Evolutionary conservation across 1,284 basidiomycete species (phyloP), one percentile per base, ranked within the genome.

Genomic region (Mycena citricolor): DNA sequence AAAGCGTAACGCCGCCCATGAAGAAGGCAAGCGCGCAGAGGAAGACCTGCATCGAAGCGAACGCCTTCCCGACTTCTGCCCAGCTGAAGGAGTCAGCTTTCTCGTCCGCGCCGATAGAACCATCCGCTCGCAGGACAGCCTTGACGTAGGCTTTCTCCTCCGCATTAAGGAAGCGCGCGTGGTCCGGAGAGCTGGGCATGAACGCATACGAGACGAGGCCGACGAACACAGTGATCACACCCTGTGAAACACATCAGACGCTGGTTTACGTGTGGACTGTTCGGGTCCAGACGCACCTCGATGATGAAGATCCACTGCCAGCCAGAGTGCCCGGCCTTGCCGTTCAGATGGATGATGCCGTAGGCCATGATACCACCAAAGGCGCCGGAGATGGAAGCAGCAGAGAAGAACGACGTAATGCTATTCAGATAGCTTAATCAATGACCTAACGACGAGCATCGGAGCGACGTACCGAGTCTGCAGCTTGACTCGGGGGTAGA

Each of bases 321-420:
- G 11, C 46, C 49, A 14, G 46, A 43, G 17, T 52, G 74, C 0
- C 76, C 74, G 1, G 68, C 65, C 12, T 67, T 67, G 12, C 73
- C 75, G 25, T 77, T 55, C 66, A 83, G 75, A 28, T 76, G 61
- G 26, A 71, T 63, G 42, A 83, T 82, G 1, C 69, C 77, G 23
- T 74, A 76, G 1, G 77, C 81, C 4, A 85, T 68, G 10, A 85
- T 62, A 8, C 83, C 81, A 6, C 79, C 81, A 55, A 86, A 85
- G 0, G 81, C 81, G 12, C 75, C 73, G 0, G 81, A 76, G 16
- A 83, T 64, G 0, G 79, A 80, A 23, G 79, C 74, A 0, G 73
- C 68, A 1, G 76, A 76, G 55, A 81, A 83, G 63, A 82, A 79
- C 8, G 73, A 61, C 13, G 75, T 69, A 29, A 80, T 64, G 44